Evolutionary conservation across 495 filamentous ascomycete species (phyloP), one percentile per base, ranked within the genome.

Genomic region (Penicillium fimorum): DNA sequence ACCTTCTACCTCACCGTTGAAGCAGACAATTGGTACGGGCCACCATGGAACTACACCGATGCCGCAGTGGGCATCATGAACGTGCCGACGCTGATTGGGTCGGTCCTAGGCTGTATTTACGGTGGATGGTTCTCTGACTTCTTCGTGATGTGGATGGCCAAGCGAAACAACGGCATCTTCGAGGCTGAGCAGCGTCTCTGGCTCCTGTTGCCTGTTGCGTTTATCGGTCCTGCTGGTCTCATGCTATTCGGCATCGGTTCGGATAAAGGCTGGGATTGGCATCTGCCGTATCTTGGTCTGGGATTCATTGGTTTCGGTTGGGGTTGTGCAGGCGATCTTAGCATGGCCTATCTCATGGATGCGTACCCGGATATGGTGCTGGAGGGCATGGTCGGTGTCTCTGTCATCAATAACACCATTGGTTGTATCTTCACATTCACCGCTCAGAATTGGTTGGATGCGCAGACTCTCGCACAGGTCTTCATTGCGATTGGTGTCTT

Each of bases 1-100:
- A 65, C 65, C 15, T 73, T 73, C 58, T 73, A 72, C 46, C 60
- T 73, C 18, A 73, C 70, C 4, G 52, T 70, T 15, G 67, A 73
- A 50, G 65, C 72, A 4, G 64, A 72, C 43, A 63, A 72, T 33
- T 73, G 58, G 56, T 65, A 67, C 47, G 61, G 56, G 1, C 45
- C 57, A 11, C 70, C 70, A 2, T 73, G 67, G 67, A 56, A 61
- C 59, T 73, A 73, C 54, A 60, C 50, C 20, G 60, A 70, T 45
- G 60, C 63, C 15, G 64, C 62, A 5, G 70, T 70, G 7, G 69
- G 62, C 12, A 65, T 73, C 49, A 70, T 73, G 69, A 70, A 70
- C 56, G 61, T 73, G 11, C 69, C 70, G 2, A 68, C 63, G 3
- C 58, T 73, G 5, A 71, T 73, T 38, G 70, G 70, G 2, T 65